These are phyloP conservation scores for Fermentozyma sake DNA, from an alignment of 1,139 yeast genomes.

Conservation along the genomic window DNA sequence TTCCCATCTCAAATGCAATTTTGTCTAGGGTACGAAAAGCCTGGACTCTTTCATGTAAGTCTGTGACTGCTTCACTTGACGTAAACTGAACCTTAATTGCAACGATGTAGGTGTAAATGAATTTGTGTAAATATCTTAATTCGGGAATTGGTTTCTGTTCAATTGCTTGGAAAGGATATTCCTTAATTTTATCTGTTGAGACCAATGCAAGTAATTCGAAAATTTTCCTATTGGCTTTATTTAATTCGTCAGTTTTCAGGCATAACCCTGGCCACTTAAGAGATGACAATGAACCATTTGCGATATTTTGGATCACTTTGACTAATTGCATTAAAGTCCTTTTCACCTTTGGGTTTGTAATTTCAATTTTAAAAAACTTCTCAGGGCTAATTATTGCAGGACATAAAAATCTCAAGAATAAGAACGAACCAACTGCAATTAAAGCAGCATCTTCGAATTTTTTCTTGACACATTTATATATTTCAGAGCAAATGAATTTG, in stretches of 20 bases:
- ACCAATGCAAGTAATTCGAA: constrained; percentile 37
- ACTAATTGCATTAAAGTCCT: constrained; percentile 79
- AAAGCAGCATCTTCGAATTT: constrained; percentile 67
- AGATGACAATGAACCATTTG: constrained; percentile 65
- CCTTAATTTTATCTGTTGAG: constrained; percentile 9
- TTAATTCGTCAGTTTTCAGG: constrained; percentile 37
- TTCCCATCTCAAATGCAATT: constrained; percentile 30
- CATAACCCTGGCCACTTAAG: constrained; percentile 58
- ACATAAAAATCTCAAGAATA: constrained; percentile 79
- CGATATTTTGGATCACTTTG: constrained; percentile 80
- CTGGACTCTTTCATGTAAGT: constrained; percentile 22
- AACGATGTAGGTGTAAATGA: constrained; percentile 57
- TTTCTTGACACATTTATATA: constrained; percentile 56
- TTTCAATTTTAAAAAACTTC: constrained; percentile 47
- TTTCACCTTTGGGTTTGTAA: constrained; percentile 49
- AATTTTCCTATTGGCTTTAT: constrained; percentile 41
- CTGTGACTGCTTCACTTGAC: constrained; percentile 16
- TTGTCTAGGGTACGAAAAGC: constrained; percentile 26
- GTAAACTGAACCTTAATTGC: constrained; percentile 44
- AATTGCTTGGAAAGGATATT: constrained; percentile 27
- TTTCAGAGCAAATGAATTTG: constrained; percentile 68
- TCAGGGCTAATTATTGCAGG: constrained; percentile 94
- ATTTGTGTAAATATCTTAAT: constrained; percentile 58
- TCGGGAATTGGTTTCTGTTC: constrained; percentile 37
- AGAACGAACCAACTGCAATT: constrained; percentile 82